Percentiles rank a stretch among this genome's conserved stretches.
Evolutionary conservation across 2,329 filamentous ascomycete genomes (phyloP).

Genomic region (Fusarium coicis): DNA sequence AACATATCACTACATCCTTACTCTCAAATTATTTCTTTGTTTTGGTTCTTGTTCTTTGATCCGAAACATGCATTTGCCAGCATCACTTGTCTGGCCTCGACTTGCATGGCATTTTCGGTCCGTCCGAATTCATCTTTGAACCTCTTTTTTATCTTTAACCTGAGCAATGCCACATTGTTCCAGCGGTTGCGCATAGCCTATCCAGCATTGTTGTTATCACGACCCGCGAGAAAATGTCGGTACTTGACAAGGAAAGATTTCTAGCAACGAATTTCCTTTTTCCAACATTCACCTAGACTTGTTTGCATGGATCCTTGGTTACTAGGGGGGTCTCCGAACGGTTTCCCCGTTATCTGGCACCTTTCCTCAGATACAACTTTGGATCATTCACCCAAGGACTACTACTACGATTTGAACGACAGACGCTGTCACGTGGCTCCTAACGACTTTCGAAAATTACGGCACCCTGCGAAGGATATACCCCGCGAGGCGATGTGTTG

Average conservation of each 20-base stretch:
- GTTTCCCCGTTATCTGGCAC: conserved; percentile 41
- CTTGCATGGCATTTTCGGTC: conserved; percentile 47
- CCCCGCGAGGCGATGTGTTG: conserved; percentile 52
- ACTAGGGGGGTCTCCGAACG: conserved; percentile 42
- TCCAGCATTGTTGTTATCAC: not conserved
- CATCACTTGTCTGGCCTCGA: conserved; percentile 42
- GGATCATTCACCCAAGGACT: conserved; percentile 49
- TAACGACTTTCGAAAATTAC: conserved; percentile 50
- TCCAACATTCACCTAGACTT: conserved; percentile 46
- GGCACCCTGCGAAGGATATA: conserved; percentile 57
- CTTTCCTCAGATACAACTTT: conserved; percentile 48
- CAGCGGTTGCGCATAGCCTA: not conserved
- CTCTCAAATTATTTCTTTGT: conserved; percentile 44
- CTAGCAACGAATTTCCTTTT: conserved; percentile 45
- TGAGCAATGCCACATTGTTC: conserved; percentile 20
- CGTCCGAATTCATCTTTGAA: conserved; percentile 43
- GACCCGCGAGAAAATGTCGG: conserved; percentile 3
- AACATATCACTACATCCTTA: conserved; percentile 42
- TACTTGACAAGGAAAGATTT: conserved; percentile 32
- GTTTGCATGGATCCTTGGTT: conserved; percentile 46
- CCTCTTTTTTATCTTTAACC: conserved; percentile 38
- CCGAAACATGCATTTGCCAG: conserved; percentile 46
- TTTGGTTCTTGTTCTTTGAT: conserved; percentile 46
- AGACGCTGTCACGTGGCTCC: conserved; percentile 52
- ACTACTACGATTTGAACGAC: conserved; percentile 50